Conservation (phyloP, 345 rosid species). For the Hibiscus mutabilis region DNA sequence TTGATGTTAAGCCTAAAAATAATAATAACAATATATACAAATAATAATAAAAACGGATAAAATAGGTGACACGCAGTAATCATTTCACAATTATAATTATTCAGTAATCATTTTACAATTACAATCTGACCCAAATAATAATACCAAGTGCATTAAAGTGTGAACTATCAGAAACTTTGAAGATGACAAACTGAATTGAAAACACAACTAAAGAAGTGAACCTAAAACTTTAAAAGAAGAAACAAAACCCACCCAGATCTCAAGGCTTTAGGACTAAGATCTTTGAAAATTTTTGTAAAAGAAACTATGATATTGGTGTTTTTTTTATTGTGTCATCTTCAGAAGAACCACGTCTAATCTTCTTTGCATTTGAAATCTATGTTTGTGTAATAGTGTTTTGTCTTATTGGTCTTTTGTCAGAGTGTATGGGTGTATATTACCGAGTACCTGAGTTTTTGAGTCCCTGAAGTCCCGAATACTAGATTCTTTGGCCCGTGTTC, state of each 20-base stretch:
- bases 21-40: too few species aligned
- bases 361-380: slow-evolving; percentile 7
- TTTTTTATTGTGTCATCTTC: not conserved
- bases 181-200: slow-evolving; percentile 3
- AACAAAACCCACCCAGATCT: not conserved
- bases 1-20: too few species aligned
- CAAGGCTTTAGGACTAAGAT: not conserved
- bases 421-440: too few species aligned
- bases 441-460: too few species aligned
- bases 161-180: slow-evolving; percentile 4
- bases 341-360: not conserved
- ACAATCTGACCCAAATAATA: not conserved
- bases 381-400: not conserved
- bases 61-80: too few species aligned
- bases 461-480: too few species aligned
- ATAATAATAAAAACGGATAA: too few species aligned
- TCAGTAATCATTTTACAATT: not conserved
- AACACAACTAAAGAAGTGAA: not conserved
- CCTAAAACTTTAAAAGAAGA: not conserved
- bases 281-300: not conserved
- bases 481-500: too few species aligned
- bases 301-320: not conserved
- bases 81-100: too few species aligned
- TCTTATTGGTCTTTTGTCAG: slow-evolving; percentile 1
- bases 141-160: not conserved